Evolutionary conservation across 371 early-diverging fungal genomes (phyloP).

Genomic region (Nosema granulosis): DNA sequence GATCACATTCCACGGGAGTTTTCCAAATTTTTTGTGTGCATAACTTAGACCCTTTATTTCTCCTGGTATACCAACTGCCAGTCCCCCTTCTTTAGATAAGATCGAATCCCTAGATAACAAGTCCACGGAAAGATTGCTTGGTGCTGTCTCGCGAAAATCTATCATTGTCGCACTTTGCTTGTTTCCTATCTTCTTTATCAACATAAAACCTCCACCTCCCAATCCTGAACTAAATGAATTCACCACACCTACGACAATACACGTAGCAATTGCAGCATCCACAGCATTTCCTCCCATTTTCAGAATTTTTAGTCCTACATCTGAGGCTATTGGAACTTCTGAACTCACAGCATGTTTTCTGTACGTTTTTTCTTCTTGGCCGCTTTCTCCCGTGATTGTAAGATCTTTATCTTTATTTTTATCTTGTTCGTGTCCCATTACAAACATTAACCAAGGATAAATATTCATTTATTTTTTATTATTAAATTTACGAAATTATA

Average conservation of each 20-base stretch:
- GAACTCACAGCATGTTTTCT: conserved; percentile 70
- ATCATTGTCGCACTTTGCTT: conserved; percentile 60
- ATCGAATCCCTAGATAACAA: conserved; percentile 73
- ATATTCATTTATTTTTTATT: too few relatives aligned
- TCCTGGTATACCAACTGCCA: conserved; percentile 82
- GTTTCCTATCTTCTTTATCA: conserved; percentile 71
- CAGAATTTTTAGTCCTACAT: conserved; percentile 74
- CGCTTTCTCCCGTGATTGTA: too few relatives aligned
- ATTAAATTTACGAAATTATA: too few relatives aligned
- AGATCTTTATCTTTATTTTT: too few relatives aligned
- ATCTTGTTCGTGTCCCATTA: too few relatives aligned
- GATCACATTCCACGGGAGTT: conserved; percentile 72
- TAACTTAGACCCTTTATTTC: conserved; percentile 78
- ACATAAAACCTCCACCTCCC: conserved; percentile 92
- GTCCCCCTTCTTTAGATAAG: conserved; percentile 72
- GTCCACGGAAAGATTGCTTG: conserved; percentile 70
- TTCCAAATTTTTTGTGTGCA: conserved; percentile 75
- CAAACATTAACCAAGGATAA: too few relatives aligned
- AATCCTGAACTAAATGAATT: conserved; percentile 89
- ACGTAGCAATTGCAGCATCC: conserved; percentile 86
- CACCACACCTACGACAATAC: conserved; percentile 83
- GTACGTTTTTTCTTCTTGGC: conserved; percentile 43
- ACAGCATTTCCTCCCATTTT: conserved; percentile 86
- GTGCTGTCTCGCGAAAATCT: conserved; percentile 82
- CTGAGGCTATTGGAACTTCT: conserved; percentile 75